Evolutionary conservation across 2,329 filamentous ascomycete genomes (phyloP).

Genomic region (Exophiala spinifera): DNA sequence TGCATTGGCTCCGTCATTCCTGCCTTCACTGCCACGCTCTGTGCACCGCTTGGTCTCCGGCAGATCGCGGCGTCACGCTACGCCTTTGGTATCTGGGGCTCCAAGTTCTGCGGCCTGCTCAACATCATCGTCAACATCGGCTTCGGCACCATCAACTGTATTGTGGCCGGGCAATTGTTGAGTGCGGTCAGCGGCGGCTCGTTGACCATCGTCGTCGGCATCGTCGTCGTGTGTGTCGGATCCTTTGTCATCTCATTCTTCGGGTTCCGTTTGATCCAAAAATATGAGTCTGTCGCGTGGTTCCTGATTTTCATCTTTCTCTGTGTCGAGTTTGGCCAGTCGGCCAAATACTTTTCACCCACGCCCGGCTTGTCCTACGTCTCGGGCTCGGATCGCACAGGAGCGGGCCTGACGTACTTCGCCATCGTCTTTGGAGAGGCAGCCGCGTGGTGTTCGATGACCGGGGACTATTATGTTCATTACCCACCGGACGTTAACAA

Average conservation of each 20-base stretch:
- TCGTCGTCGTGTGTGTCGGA: constrained; percentile 30
- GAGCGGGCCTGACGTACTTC: constrained; percentile 38
- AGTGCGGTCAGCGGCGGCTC: constrained; percentile 32
- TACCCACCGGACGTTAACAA: constrained; percentile 26
- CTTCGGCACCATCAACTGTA: constrained; percentile 31
- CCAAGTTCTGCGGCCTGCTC: constrained; percentile 26
- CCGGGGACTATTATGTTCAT: constrained; percentile 30
- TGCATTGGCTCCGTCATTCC: constrained; percentile 17
- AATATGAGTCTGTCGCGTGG: constrained; percentile 31
- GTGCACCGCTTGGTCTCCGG: constrained; percentile 22
- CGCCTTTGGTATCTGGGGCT: constrained; percentile 28
- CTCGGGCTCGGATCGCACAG: constrained; percentile 13
- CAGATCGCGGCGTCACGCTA: constrained; percentile 28
- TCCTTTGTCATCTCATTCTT: constrained; percentile 28
- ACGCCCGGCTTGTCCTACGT: not conserved
- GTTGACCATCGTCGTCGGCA: constrained; percentile 28
- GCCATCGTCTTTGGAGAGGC: constrained; percentile 36
- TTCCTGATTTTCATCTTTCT: constrained; percentile 25
- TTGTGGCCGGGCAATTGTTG: constrained; percentile 32
- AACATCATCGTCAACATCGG: constrained; percentile 28
- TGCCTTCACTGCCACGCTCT: not conserved
- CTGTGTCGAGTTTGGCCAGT: not conserved
- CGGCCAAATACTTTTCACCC: not conserved
- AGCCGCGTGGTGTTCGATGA: constrained; percentile 29
- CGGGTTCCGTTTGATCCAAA: constrained; percentile 28